phyloP scores from a whole-genome alignment of 208 protist genomes.

The Phytomonas serpens region DNA sequence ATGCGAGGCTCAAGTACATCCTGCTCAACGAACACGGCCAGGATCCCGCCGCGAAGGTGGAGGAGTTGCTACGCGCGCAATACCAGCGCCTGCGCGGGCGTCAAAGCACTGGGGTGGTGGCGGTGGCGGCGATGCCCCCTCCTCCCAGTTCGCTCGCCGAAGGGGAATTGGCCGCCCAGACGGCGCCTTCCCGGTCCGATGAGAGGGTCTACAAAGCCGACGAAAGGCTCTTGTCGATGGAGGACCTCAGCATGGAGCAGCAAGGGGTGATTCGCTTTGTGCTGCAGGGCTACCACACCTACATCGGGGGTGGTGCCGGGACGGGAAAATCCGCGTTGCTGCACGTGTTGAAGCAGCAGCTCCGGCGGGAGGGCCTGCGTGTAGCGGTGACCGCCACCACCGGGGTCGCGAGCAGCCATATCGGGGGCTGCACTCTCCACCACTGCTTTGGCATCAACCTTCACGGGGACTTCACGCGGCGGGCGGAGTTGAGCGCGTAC shows the following conservation, averaged over 20 bases:
- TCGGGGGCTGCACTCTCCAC: conserved; percentile 83
- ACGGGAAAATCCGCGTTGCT: conserved; percentile 86
- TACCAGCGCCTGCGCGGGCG: conserved; percentile 25
- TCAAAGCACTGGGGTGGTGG: conserved; percentile 31
- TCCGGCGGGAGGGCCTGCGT: conserved; percentile 41
- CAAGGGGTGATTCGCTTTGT: conserved; percentile 65
- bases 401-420: conserved; percentile 65
- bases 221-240: conserved; percentile 43
- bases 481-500: conserved; percentile 53
- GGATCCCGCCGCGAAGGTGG: conserved; percentile 26
- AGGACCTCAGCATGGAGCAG: conserved; percentile 78
- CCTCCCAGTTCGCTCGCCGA: background rate
- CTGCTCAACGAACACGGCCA: conserved; percentile 19
- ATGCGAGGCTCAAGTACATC: conserved; percentile 28
- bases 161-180: background rate
- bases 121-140: background rate
- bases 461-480: conserved; percentile 55
- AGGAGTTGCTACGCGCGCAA: conserved; percentile 29
- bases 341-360: conserved; percentile 62
- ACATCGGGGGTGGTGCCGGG: conserved; percentile 84
- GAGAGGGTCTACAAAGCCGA: conserved; percentile 8
- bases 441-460: conserved; percentile 84
- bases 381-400: conserved; percentile 85
- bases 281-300: conserved; percentile 66
- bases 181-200: background rate